phyloP scores from a whole-genome alignment of 345 rosid species.

The Pelargonium nanum region DNA sequence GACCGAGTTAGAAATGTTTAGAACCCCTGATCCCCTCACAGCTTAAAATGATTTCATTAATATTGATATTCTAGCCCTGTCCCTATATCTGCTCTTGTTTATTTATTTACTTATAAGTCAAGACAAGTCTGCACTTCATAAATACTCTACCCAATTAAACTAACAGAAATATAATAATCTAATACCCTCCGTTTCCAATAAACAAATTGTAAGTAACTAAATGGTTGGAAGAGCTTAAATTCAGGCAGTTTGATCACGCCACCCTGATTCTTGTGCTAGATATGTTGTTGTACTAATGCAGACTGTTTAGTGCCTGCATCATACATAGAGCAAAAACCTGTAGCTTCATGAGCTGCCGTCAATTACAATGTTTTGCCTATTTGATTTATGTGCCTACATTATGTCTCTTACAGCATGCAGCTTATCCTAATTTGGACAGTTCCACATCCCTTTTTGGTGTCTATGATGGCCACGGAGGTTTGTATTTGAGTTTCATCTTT shows the following conservation, averaged over 20 bases:
- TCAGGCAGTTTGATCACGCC: background rate
- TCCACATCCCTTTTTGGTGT: constrained; percentile 73
- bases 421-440: constrained; percentile 50
- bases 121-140: background rate
- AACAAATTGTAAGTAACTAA: background rate
- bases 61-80: background rate
- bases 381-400: background rate
- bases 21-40: no score
- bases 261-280: background rate
- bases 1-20: no score
- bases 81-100: background rate
- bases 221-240: background rate
- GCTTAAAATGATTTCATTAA: background rate
- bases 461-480: constrained; percentile 89
- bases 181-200: no score
- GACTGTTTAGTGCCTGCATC: background rate
- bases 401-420: constrained; percentile 47
- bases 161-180: background rate
- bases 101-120: background rate
- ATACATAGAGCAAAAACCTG: background rate
- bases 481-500: constrained; percentile 10
- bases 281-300: background rate
- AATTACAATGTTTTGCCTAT: constrained; percentile 1
- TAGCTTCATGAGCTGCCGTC: background rate
- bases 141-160: background rate